These are phyloP conservation scores for Oryza rufipogon DNA, from an alignment of 176 grass and related monocot species.

Conservation along the genomic window DNA sequence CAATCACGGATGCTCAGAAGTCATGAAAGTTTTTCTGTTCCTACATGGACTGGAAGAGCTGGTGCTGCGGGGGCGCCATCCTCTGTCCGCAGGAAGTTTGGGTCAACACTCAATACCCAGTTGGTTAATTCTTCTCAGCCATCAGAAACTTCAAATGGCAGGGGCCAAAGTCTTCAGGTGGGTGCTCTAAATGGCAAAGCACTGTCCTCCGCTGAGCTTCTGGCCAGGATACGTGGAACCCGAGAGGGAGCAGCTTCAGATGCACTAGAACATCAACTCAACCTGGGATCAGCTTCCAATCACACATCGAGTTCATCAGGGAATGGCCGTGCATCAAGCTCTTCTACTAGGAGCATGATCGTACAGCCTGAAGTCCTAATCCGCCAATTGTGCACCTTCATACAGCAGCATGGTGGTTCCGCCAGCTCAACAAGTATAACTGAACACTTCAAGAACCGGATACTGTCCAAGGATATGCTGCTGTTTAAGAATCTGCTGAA, in stretches of 20 bases:
- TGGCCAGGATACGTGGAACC: conserved; percentile 73
- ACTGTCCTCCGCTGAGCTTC: conserved; percentile 71
- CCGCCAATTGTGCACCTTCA: conserved; percentile 77
- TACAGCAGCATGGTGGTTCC: conserved; percentile 64
- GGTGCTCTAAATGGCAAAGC: conserved; percentile 68
- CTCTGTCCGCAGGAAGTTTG: conserved; percentile 58
- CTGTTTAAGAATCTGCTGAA: conserved; percentile 88
- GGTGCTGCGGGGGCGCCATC: conserved; percentile 75
- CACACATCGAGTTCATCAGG: conserved; percentile 9
- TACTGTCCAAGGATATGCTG: conserved; percentile 67
- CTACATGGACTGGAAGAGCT: conserved; percentile 84
- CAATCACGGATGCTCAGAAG: conserved; percentile 73
- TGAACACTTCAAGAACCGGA: conserved; percentile 71
- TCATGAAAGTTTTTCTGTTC: conserved; percentile 75
- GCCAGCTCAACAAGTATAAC: conserved; percentile 68
- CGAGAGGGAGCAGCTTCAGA: conserved; percentile 73
- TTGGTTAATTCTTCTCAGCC: conserved; percentile 37
- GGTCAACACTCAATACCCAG: conserved; percentile 66
- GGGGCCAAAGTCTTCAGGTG: conserved; percentile 50
- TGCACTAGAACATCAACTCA: conserved; percentile 75
- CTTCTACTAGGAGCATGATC: conserved; percentile 52
- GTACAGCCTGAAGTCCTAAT: conserved; percentile 78
- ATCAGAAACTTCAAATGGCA: conserved; percentile 56
- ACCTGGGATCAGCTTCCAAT: conserved; percentile 49
- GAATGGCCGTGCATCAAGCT: conserved; percentile 33